Base-by-base conservation (phyloP, 2,329 filamentous ascomycete species). In the Fusarium xyrophilum region DNA sequence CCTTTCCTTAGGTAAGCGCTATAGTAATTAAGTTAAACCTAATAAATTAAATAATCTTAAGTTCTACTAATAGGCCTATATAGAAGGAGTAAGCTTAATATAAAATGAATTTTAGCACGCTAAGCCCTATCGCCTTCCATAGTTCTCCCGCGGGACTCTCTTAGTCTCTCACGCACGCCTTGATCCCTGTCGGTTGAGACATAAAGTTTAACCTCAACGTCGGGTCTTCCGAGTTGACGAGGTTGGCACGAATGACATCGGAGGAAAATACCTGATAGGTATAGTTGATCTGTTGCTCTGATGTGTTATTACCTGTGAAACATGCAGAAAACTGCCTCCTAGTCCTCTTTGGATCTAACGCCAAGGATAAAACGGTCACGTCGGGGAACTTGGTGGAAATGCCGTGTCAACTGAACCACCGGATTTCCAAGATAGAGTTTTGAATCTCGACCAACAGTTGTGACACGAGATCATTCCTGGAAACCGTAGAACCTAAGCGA, bases 161-260 rank as follows among this genome's bases (percentile, higher is more conserved):
- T 25, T 25, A 25, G 23, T 25, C 23, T 25, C 13, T 43, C 38
- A 23, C 44, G 13, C 38, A 23, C 44, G 13, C 17, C 21, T 17
- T 46, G 12, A 56, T 36, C 35, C 47, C 35, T 48, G 62, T 4
- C 25, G 30, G 39, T 47, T 42, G 25, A 43, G 35, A 36, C 48
- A 52, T 46, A 63, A 60, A 65, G 48, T 55, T 60, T 55, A 65
- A 52, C 55, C 60, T 65, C 48, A 32, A 23, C 25, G 59, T 58
- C 46, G 46, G 59, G 46, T 52, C 62, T 17, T 30, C n/a, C 56
- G 23, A 43, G 15, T 13, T 17, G 19, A 44, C 10, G 13, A 50
- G 32, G 17, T 19, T 52, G 33, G 21, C 35, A 25, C 30, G 25
- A 25, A 25, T 50, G 30, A 30, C 15, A 42, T 28, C 50, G 50